Conservation (phyloP, 192 early-diverging fungal genomes). For the Funneliformis mosseae region DNA sequence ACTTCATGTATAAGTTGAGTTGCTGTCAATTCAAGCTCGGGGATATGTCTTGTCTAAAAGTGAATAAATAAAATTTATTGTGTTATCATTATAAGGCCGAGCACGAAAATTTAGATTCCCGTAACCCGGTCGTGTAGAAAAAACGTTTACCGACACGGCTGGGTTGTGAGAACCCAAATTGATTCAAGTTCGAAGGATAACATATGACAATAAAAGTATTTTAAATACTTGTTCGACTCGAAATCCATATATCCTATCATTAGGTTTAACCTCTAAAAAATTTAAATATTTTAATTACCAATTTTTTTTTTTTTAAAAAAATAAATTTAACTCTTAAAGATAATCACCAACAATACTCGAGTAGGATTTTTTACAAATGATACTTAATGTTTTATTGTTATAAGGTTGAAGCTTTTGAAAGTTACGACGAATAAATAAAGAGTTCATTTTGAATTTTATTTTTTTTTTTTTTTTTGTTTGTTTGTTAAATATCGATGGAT, state of each 20-base stretch:
- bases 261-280: neutral
- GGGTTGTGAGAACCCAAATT: neutral
- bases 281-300: neutral
- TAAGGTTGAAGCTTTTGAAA: neutral
- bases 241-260: neutral
- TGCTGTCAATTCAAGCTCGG: constrained; percentile 79
- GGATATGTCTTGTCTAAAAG: constrained; percentile 55
- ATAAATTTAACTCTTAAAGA: neutral
- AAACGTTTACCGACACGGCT: neutral
- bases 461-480: too few relatives aligned
- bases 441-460: neutral
- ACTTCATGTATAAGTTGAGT: constrained; percentile 71
- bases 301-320: too few relatives aligned
- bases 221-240: neutral
- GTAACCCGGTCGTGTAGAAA: neutral
- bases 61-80: neutral
- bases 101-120: too few relatives aligned
- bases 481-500: too few relatives aligned
- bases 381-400: neutral
- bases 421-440: neutral
- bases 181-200: too few relatives aligned
- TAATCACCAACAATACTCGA: neutral
- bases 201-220: neutral
- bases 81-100: neutral
- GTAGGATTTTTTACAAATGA: neutral